Evolutionary conservation across 148 eudicot genomes (phyloP).

Genomic region (Tetragonia tetragonoides): DNA sequence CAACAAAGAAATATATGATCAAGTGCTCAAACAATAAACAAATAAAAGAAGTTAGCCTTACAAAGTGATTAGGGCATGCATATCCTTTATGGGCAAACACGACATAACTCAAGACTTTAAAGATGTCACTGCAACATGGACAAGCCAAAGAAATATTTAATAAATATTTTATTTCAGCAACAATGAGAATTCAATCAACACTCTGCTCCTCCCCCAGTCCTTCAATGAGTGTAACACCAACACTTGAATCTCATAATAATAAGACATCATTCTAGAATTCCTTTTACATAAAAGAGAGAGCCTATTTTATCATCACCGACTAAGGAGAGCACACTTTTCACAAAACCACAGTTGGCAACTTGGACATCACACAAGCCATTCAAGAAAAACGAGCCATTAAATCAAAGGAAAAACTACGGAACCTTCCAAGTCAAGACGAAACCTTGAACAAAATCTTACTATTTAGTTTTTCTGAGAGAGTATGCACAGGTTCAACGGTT

Average conservation of each 20-base stretch:
- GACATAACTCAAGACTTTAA: neutral
- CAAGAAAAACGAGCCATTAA: neutral
- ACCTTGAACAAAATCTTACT: no score
- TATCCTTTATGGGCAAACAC: neutral
- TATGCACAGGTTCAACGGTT: no score
- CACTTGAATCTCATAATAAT: neutral
- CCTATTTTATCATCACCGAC: neutral
- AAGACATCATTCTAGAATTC: neutral
- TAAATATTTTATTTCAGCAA: neutral
- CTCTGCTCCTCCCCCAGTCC: neutral
- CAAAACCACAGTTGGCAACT: neutral
- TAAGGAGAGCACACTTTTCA: neutral
- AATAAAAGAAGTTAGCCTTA: neutral
- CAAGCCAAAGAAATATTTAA: neutral
- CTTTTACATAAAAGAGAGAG: neutral
- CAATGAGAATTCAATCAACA: neutral
- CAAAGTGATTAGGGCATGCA: neutral
- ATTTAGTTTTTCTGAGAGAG: no score
- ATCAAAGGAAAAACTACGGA: neutral
- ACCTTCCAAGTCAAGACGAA: no score
- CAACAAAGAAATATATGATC: neutral
- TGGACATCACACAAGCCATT: neutral
- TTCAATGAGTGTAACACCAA: neutral
- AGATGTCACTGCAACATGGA: neutral
- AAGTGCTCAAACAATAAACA: neutral